Evolutionary conservation across 73 alveolate species (phyloP).

Genomic region (Paramecium octaurelia): DNA sequence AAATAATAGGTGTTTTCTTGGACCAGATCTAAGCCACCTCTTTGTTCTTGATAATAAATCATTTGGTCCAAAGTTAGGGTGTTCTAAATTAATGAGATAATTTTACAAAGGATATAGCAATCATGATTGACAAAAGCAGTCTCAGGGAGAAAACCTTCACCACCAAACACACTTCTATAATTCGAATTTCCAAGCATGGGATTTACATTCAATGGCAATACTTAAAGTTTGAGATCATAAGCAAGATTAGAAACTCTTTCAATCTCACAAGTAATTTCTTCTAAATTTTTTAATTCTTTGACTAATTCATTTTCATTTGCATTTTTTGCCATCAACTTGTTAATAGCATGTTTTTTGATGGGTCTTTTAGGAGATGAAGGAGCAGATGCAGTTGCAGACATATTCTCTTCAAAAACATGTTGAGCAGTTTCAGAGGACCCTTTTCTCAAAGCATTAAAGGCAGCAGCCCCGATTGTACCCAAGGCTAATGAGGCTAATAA

Average conservation of each 20-base stretch:
- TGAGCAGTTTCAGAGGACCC: not conserved
- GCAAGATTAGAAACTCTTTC: slow-evolving; percentile 60
- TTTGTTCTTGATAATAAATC: slow-evolving; percentile 43
- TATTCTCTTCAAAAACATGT: not conserved
- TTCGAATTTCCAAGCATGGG: slow-evolving; percentile 23
- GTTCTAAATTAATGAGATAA: not conserved
- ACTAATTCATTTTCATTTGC: slow-evolving; percentile 37
- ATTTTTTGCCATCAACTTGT: slow-evolving; percentile 30
- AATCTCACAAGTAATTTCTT: slow-evolving; percentile 54
- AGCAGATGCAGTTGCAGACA: not conserved
- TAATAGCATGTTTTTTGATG: not conserved
- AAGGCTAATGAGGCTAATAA: not conserved
- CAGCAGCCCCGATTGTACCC: slow-evolving; percentile 21
- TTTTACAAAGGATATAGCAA: slow-evolving; percentile 48
- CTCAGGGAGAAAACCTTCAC: slow-evolving; percentile 46
- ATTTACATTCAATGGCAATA: not conserved
- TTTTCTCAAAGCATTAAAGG: not conserved
- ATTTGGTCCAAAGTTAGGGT: slow-evolving; percentile 48
- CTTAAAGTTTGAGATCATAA: not conserved
- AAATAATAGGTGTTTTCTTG: slow-evolving; percentile 47
- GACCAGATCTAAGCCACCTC: slow-evolving; percentile 66
- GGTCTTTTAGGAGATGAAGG: not conserved
- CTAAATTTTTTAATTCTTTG: slow-evolving; percentile 56
- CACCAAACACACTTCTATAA: slow-evolving; percentile 22
- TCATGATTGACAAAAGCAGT: slow-evolving; percentile 39